Percentiles rank a stretch among this genome's conserved stretches.
Evolutionary conservation across 768 basidiomycete species (phyloP).

Genomic region (Termitomyces sp.): DNA sequence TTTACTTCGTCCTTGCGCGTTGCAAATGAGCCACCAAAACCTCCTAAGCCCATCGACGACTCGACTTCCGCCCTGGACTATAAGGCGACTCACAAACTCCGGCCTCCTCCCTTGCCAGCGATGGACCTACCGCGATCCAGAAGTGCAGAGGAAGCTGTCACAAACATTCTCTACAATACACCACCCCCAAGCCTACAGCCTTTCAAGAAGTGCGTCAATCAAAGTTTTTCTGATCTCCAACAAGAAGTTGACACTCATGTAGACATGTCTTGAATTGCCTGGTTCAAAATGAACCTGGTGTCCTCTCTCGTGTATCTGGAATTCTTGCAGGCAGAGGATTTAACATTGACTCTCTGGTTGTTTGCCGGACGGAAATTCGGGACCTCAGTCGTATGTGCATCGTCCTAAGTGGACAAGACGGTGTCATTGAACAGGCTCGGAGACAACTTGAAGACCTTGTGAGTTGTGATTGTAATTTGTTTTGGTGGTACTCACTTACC

Average conservation of each 20-base stretch:
- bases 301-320: slow-evolving; percentile 96
- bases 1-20: slow-evolving; percentile 35
- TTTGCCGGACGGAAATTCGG: slow-evolving; percentile 95
- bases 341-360: slow-evolving; percentile 98
- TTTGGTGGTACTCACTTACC: background rate
- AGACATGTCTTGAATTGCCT: slow-evolving; percentile 97
- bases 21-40: slow-evolving; percentile 50
- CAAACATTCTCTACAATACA: slow-evolving; percentile 96
- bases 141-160: slow-evolving; percentile 93
- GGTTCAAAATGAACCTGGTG: slow-evolving; percentile 98
- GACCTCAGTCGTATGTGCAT: slow-evolving; percentile 98
- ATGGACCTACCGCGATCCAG: slow-evolving; percentile 83
- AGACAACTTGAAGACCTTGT: slow-evolving; percentile 96
- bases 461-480: slow-evolving; percentile 28
- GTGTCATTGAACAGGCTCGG: slow-evolving; percentile 95
- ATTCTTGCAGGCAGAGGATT: slow-evolving; percentile 96
- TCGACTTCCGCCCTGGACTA: slow-evolving; percentile 95
- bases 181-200: slow-evolving; percentile 89
- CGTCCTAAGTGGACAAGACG: slow-evolving; percentile 94
- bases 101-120: slow-evolving; percentile 82
- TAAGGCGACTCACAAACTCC: slow-evolving; percentile 65
- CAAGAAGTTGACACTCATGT: slow-evolving; percentile 11
- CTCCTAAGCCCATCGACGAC: slow-evolving; percentile 82
- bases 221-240: background rate
- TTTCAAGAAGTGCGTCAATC: slow-evolving; percentile 74